These are phyloP conservation scores for Ascochyta clinopodiicola DNA, from an alignment of 2,329 filamentous ascomycete genomes.

Conservation along the genomic window DNA sequence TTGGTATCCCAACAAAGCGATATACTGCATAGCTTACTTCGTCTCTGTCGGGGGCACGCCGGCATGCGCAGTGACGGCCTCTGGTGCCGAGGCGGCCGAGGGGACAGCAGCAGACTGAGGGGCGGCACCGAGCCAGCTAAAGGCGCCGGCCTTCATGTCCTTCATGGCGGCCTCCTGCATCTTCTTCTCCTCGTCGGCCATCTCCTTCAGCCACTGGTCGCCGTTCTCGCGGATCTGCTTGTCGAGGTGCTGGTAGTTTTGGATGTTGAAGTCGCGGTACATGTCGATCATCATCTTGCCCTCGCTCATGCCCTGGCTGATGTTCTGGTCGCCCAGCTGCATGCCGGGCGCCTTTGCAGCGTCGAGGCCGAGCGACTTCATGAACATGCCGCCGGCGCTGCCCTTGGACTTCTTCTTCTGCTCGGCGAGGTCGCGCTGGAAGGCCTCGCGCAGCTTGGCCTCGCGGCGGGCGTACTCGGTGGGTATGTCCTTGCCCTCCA, in stretches of 20 bases:
- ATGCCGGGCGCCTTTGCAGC: slow-evolving; percentile 60
- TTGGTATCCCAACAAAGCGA: too few relatives aligned
- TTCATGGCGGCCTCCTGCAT: slow-evolving; percentile 88
- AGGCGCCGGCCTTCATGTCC: slow-evolving; percentile 73
- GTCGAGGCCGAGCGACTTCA: slow-evolving; percentile 79
- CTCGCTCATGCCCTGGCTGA: slow-evolving; percentile 79
- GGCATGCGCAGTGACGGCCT: slow-evolving; percentile 24
- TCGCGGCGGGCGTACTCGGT: slow-evolving; percentile 89
- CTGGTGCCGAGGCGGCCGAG: slow-evolving; percentile 23
- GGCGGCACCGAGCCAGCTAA: slow-evolving; percentile 38
- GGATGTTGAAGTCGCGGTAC: slow-evolving; percentile 87
- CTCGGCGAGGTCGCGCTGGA: slow-evolving; percentile 76
- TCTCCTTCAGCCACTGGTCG: slow-evolving; percentile 94
- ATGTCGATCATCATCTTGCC: slow-evolving; percentile 98
- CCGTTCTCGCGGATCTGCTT: slow-evolving; percentile 92
- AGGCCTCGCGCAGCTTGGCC: slow-evolving; percentile 82
- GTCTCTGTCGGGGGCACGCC: slow-evolving; percentile 20
- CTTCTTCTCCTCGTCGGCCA: slow-evolving; percentile 87
- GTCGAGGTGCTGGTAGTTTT: slow-evolving; percentile 87
- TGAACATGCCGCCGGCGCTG: slow-evolving; percentile 72
- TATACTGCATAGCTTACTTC: slow-evolving; percentile 5
- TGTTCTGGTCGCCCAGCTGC: slow-evolving; percentile 60
- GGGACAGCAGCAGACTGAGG: slow-evolving; percentile 22
- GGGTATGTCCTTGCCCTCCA: slow-evolving; percentile 88
- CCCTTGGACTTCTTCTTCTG: slow-evolving; percentile 68